These are phyloP conservation scores for Lachnellula occidentalis DNA, from an alignment of 2,329 filamentous ascomycete genomes.

Conservation along the genomic window DNA sequence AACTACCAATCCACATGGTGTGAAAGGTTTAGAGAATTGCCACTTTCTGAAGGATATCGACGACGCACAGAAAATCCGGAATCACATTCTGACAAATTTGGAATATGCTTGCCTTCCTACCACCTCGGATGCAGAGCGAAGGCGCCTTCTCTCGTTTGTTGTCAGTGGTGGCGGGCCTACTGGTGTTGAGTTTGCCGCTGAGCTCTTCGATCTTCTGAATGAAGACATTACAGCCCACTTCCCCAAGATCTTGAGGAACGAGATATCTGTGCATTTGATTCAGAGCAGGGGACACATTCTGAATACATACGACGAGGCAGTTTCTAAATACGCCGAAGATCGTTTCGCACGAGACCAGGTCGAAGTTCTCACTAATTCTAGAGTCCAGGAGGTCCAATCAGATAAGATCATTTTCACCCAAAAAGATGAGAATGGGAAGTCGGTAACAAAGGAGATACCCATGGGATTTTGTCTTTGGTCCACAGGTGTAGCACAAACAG, in stretches of 20 bases:
- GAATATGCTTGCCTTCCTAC: constrained; percentile 91
- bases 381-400: constrained; percentile 79
- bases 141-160: constrained; percentile 88
- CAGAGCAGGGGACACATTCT: constrained; percentile 92
- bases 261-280: constrained; percentile 96
- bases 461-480: constrained; percentile 98
- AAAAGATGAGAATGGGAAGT: constrained; percentile 64
- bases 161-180: constrained; percentile 92
- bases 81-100: constrained; percentile 81
- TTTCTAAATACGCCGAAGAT: constrained; percentile 87
- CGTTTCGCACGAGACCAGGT: constrained; percentile 88
- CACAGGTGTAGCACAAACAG: constrained; percentile 84
- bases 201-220: constrained; percentile 92
- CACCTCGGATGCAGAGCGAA: constrained; percentile 80
- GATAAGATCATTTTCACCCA: constrained; percentile 90
- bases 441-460: constrained; percentile 86
- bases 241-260: constrained; percentile 85
- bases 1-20: constrained; percentile 88
- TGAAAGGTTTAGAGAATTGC: constrained; percentile 89
- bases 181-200: constrained; percentile 94
- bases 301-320: constrained; percentile 94
- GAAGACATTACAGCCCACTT: constrained; percentile 84
- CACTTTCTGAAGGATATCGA: constrained; percentile 94
- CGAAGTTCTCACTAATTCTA: constrained; percentile 84
- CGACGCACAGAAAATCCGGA: constrained; percentile 84